These are phyloP conservation scores for Leccinum sublutescens DNA, from an alignment of 768 basidiomycete genomes.

Conservation along the genomic window DNA sequence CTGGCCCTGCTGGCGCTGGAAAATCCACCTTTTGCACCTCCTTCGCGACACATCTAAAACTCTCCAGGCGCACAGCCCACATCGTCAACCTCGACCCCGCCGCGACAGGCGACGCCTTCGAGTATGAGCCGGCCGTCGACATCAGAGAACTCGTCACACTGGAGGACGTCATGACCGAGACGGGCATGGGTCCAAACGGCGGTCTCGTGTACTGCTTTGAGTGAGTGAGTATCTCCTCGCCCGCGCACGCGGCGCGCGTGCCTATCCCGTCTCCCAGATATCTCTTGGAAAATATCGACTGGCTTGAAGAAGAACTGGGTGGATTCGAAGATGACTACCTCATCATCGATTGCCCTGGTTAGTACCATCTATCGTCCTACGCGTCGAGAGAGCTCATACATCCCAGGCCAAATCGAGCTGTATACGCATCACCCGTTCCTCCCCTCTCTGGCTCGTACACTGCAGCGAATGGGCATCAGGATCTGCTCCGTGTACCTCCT, in stretches of 20 bases:
- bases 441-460: slow-evolving; percentile 78
- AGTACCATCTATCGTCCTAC: slow-evolving; percentile 12
- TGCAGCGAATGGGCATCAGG: slow-evolving; percentile 75
- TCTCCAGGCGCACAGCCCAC: slow-evolving; percentile 81
- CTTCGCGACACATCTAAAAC: slow-evolving; percentile 84
- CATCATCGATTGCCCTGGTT: slow-evolving; percentile 89
- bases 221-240: slow-evolving; percentile 65
- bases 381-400: slow-evolving; percentile 5
- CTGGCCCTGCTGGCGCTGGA: slow-evolving; percentile 97
- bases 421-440: slow-evolving; percentile 99
- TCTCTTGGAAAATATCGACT: slow-evolving; percentile 95
- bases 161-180: slow-evolving; percentile 94
- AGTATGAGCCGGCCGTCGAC: slow-evolving; percentile 90
- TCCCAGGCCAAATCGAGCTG: slow-evolving; percentile 90
- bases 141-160: slow-evolving; percentile 90
- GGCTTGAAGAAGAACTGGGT: slow-evolving; percentile 95
- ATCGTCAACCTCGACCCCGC: slow-evolving; percentile 98
- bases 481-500: slow-evolving; percentile 90
- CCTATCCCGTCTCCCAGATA: slow-evolving; percentile 55
- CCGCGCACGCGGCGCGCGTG: background rate
- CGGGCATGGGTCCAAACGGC: slow-evolving; percentile 95
- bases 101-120: slow-evolving; percentile 80
- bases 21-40: slow-evolving; percentile 93
- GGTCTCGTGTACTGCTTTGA: slow-evolving; percentile 98
- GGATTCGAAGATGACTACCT: slow-evolving; percentile 96